Base-by-base conservation (phyloP, 2,329 filamentous ascomycete genomes). In the Colletotrichum tamarilloi region DNA sequence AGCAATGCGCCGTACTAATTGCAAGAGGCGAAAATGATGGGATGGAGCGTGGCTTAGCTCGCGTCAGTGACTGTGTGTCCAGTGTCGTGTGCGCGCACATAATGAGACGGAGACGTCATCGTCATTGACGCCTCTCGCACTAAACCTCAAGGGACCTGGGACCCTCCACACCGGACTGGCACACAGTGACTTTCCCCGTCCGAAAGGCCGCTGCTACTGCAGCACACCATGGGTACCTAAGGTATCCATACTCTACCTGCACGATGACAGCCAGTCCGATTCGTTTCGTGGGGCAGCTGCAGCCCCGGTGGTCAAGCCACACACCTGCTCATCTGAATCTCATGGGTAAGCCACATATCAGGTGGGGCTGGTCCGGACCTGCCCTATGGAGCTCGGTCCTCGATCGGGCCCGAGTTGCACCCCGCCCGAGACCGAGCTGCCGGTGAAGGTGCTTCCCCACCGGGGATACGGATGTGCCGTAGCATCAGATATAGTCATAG, bases 81-180 rank as follows among this genome's bases (percentile, higher is more conserved):
- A 19, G 58, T 46, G 53, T 53, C 38, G 53, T 24, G 28, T 42
- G 66, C 19, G 6, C 26, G 11, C 49, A n/a, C 42, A n/a, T 49
- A 35, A 35, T 22, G 42, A 32, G 26, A 56, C 55, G 16, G 58
- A 73, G 46, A 65, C 60, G 70, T 73, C 70, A 73, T 70, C 67
- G 66, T 55, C 53, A 53, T 53, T 52, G 58, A 63, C 52, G 19
- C 52, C 52, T 58, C 67, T 72, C 68, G 49, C 30, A 71, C 42
- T 28, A 57, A 22, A 42, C 42, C 42, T 35, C 28, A n/a, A 32
- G 55, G 55, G 55, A 32, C 14, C 28, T 28, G 64, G 55, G 22
- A 5, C 28, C 16, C 7, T 42, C 14, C 38, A 42, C 38, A 19
- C 38, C 16, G 5, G 14, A 19, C 38, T 42, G 16, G 16, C 38